Base-by-base conservation (phyloP, 441 rosid genomes). In the Eutrema salsugineum region DNA sequence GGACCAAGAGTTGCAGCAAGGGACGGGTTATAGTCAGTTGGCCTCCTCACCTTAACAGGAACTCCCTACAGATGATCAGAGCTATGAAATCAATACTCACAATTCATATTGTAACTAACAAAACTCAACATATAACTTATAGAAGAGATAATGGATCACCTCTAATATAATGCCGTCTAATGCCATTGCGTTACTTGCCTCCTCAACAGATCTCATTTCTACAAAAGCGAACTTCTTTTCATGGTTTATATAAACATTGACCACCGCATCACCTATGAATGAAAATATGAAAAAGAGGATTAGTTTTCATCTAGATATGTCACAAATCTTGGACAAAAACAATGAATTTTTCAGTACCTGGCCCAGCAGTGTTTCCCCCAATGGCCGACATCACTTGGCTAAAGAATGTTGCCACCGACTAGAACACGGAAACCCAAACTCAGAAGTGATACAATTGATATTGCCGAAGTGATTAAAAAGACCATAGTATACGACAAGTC, bases 201-300 rank as follows among this genome's bases (percentile, higher is more conserved):
- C 99, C 82, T 94, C 99, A 71, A 94, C 99, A 62, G 99, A 94
- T 83, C 99, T 88, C 99, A 92, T 94, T 85, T 94, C 99, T 64
- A 94, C 99, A 85, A 94, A 94, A 50, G 99, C 99, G 47, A 94
- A 94, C 83, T 94, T 94, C 93, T 94, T 94, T 83, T 94, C 99
- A 54, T 94, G 97, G 83, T 92, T 94, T 75, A 94, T 92, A 79
- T 94, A 94, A 36, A 94, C 99, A 74, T 94, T 94, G 55, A 94
- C 99, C 80, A 94, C 99, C 44, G 99, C 98, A 82, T 94, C 98
- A 56, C 99, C 98, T 94, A 54, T 2, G 44, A n/a, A 75, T n/a
- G 73, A 70, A 42, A 57, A 24, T 11, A 5, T 8, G 6, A 39
- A 59, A 20, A 16, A 32, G 33, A 20, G 46, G 33, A 35, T 77